These are phyloP conservation scores for Penicillium fimorum DNA, from an alignment of 495 filamentous ascomycete genomes.

Conservation along the genomic window DNA sequence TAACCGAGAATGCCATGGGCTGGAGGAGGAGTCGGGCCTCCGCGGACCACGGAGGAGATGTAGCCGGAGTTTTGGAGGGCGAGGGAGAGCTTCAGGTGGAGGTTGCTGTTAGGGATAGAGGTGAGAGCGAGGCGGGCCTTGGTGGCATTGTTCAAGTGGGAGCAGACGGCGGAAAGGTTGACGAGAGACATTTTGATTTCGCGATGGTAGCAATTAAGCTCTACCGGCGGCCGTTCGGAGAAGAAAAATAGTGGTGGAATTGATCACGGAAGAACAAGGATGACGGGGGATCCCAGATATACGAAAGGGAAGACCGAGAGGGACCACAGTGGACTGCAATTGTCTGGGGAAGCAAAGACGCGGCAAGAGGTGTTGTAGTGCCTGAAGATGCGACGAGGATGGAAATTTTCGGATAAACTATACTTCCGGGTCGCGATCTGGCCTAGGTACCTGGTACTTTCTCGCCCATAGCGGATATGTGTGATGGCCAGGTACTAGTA, in stretches of 20 bases:
- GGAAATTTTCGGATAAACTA: conserved; percentile 50
- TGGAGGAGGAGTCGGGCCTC: conserved; percentile 63
- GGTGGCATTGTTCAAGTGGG: conserved; percentile 91
- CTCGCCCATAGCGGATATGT: background rate
- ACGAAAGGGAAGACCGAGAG: background rate
- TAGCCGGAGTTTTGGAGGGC: conserved; percentile 81
- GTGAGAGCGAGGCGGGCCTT: conserved; percentile 84
- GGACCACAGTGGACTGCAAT: conserved; percentile 9
- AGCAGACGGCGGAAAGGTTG: conserved; percentile 76
- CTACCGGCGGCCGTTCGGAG: conserved; percentile 21
- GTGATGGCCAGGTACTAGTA: conserved; percentile 10
- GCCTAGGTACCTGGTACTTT: conserved; percentile 21
- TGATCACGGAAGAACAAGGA: conserved; percentile 4
- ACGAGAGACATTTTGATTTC: conserved; percentile 74
- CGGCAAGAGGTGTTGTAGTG: conserved; percentile 19
- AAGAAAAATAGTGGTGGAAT: conserved; percentile 7
- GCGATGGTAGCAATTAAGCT: conserved; percentile 25
- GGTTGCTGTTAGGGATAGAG: conserved; percentile 76
- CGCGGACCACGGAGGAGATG: conserved; percentile 78
- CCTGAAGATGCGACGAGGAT: conserved; percentile 19
- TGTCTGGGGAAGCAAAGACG: conserved; percentile 11
- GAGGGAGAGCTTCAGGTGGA: conserved; percentile 72
- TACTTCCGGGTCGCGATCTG: conserved; percentile 20
- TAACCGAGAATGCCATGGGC: conserved; percentile 50
- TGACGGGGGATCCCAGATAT: background rate